A percentile compares a stretch with the other conserved stretches of the same genome.
Conservation (phyloP, 2,329 filamentous ascomycete species). For the Fusarium marasasianum region DNA sequence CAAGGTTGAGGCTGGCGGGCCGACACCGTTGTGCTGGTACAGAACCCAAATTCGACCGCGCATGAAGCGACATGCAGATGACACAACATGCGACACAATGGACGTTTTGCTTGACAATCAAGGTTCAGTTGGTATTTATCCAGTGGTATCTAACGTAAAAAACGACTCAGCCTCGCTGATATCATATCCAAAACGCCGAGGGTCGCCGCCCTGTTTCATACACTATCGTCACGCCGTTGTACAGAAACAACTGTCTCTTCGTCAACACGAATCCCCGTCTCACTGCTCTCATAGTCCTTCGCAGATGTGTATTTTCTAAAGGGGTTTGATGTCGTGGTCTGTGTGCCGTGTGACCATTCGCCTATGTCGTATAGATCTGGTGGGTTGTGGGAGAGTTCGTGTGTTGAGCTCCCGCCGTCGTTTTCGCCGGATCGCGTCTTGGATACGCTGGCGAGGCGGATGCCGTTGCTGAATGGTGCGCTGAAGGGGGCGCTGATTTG, state of each 20-base stretch:
- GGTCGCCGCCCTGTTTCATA: conserved; percentile 28
- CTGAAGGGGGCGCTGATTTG: conserved; percentile 17
- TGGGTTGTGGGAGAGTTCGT: conserved; percentile 5
- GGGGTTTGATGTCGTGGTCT: conserved; percentile 26
- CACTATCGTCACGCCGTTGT: conserved; percentile 16
- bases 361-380: conserved; percentile 21
- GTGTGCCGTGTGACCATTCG: conserved; percentile 24
- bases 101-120: neutral
- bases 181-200: conserved; percentile 21
- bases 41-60: neutral
- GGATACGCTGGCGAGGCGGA: conserved; percentile 24
- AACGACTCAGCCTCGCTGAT: neutral
- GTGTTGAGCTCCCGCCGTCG: conserved; percentile 32
- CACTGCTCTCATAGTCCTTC: conserved; percentile 18
- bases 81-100: neutral
- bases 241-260: conserved; percentile 23
- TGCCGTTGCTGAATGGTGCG: conserved; percentile 23
- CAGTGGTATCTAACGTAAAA: conserved; percentile 28
- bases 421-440: conserved; percentile 14
- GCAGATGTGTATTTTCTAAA: conserved; percentile 30
- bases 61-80: neutral
- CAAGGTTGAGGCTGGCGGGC: conserved; percentile 1
- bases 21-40: conserved; percentile 4
- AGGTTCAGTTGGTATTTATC: neutral
- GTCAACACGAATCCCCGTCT: conserved; percentile 19